These are phyloP conservation scores for Russula sp. DNA, from an alignment of 768 basidiomycete genomes.

Conservation along the genomic window DNA sequence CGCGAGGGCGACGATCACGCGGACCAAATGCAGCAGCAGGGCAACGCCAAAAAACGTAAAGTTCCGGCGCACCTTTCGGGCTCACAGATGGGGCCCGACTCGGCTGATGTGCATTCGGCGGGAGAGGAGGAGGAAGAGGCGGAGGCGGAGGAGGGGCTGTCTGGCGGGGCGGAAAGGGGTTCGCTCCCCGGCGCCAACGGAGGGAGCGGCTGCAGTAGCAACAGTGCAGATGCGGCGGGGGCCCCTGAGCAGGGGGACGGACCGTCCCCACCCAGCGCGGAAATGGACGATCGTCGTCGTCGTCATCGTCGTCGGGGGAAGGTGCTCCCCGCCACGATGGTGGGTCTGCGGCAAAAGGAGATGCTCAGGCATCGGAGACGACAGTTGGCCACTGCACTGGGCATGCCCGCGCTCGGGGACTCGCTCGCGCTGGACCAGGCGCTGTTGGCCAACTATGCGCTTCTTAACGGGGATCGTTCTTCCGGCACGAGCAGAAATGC, in stretches of 20 bases:
- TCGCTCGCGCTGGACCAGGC: slow-evolving; percentile 75
- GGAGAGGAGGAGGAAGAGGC: too few species aligned
- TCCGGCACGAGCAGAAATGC: not conserved
- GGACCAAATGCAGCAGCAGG: slow-evolving; percentile 68
- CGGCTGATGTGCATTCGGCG: slow-evolving; percentile 33
- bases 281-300: slow-evolving; percentile 26
- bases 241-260: not conserved
- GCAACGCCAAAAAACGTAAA: slow-evolving; percentile 86
- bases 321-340: slow-evolving; percentile 54
- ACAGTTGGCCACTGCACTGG: slow-evolving; percentile 65
- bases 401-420: slow-evolving; percentile 59
- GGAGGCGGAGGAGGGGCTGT: slow-evolving; percentile 40
- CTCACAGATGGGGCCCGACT: slow-evolving; percentile 39
- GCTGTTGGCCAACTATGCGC: slow-evolving; percentile 43
- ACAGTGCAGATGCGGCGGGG: not conserved
- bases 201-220: too few species aligned
- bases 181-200: not conserved
- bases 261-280: not conserved
- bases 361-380: slow-evolving; percentile 60
- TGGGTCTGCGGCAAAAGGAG: slow-evolving; percentile 72
- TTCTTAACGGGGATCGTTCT: slow-evolving; percentile 18
- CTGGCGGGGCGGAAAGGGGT: slow-evolving; percentile 16
- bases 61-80: slow-evolving; percentile 60
- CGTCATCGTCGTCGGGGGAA: slow-evolving; percentile 36
- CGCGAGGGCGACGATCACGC: slow-evolving; percentile 56